phyloP scores from a whole-genome alignment of 371 early-diverging fungal genomes.

The Polyrhizophydium stewartii region DNA sequence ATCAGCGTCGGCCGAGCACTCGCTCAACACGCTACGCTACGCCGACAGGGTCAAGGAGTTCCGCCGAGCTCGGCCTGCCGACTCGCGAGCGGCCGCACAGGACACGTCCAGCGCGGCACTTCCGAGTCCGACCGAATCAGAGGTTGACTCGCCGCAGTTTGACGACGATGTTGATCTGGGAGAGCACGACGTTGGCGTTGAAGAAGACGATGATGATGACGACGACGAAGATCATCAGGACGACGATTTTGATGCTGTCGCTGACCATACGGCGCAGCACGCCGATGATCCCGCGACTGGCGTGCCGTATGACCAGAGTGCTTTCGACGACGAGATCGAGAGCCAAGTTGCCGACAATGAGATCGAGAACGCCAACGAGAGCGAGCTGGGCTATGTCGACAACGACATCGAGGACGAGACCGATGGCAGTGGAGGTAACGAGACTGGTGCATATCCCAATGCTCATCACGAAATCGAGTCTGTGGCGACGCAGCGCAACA shows the following conservation, averaged over 20 bases:
- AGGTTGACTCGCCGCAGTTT: not conserved
- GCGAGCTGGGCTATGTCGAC: no score
- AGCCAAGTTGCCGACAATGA: no score
- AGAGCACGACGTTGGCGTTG: not conserved
- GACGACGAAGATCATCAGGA: not conserved
- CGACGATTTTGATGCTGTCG: no score
- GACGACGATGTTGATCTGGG: not conserved
- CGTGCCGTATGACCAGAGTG: no score
- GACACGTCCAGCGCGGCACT: not conserved
- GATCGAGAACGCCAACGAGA: no score
- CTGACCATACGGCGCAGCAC: no score
- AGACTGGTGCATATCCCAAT: no score
- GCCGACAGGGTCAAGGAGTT: conserved; percentile 45
- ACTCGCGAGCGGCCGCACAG: not conserved
- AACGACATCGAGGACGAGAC: no score
- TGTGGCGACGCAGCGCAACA: no score
- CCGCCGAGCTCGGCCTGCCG: not conserved
- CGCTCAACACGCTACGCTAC: conserved; percentile 57
- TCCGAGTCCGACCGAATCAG: not conserved
- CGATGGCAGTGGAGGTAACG: no score
- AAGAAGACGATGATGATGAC: not conserved
- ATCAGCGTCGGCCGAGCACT: conserved; percentile 41
- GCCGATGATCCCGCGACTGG: not conserved
- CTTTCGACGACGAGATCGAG: no score
- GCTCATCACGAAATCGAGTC: no score